Base-by-base conservation (phyloP, 1,284 basidiomycete genomes). In the Anthracocystis setariae region DNA sequence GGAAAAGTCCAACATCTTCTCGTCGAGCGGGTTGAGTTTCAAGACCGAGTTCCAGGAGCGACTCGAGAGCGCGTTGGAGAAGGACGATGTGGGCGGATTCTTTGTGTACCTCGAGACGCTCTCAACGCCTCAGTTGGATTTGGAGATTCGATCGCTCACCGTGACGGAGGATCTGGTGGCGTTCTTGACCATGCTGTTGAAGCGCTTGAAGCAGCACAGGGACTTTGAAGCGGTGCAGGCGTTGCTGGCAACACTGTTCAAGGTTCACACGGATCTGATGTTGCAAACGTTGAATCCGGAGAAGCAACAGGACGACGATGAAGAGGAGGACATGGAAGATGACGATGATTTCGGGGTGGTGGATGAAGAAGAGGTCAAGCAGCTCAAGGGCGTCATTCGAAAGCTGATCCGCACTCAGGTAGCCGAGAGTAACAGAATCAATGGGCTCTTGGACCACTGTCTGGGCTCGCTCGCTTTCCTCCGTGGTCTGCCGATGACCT, bases 191-290 rank as follows among this genome's bases (percentile, higher is more conserved):
- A 91, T 92, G 0, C 86, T 98, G 18, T 87, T 87, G 3, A 87
- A 86, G 52, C 89, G 95, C 3, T 86, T 98, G 23, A 83, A 84
- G 40, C 91, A 90, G 17, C 91, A 90, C 76, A 88, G 89, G 48
- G 95, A 99, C 84, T 98, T 95, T 79, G 95, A 99, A 84, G 94
- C 93, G 9, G 91, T 97, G 2, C 94, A 98, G 84, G 89, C 94
- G 0, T 87, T 95, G 81, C 87, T 94, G 73, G 89, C 88, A 64
- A 90, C 95, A 1, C 92, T 96, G 83, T 84, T 98, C 23, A 88
- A 88, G 18, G 87, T 93, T 55, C 94, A 98, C 80, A 90, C 90
- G 0, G 94, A 98, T 43, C 8, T 58, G 10, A 53, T 73, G 17
- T 32, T 70, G 51, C 49, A 57, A 33, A 58, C 54, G 1, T 58